phyloP scores from a whole-genome alignment of 495 filamentous ascomycete genomes.

The Penicillium tannophilum region DNA sequence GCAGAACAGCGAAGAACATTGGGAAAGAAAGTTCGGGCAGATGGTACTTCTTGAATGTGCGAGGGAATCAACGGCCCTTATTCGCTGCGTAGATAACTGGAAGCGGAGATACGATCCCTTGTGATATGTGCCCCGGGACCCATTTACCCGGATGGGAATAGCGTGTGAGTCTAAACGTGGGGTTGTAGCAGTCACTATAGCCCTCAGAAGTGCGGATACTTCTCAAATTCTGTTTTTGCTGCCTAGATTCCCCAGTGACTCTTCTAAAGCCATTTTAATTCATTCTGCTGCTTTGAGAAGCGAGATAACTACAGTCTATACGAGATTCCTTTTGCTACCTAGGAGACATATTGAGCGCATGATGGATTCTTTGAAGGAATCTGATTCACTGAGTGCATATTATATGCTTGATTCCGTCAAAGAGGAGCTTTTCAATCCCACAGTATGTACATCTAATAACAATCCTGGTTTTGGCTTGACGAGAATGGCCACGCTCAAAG shows the following conservation, averaged over 20 bases:
- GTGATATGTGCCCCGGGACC: conserved; percentile 11
- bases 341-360: neutral
- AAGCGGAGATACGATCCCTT: conserved; percentile 13
- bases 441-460: neutral
- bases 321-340: neutral
- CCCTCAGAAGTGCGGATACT: neutral
- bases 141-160: conserved; percentile 12
- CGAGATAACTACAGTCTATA: neutral
- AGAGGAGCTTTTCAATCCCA: neutral
- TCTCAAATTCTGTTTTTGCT: neutral
- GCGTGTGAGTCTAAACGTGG: conserved; percentile 3
- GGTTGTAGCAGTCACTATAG: neutral
- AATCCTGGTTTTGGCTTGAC: neutral
- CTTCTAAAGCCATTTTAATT: neutral
- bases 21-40: neutral
- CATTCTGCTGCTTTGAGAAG: neutral
- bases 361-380: neutral
- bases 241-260: neutral
- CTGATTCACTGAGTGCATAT: neutral
- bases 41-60: neutral
- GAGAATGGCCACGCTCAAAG: neutral
- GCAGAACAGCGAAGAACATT: neutral
- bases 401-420: neutral
- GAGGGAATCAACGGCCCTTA: neutral
- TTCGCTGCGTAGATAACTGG: neutral